Evolutionary conservation across 2,329 filamentous ascomycete genomes (phyloP).

Genomic region (Pseudogymnoascus sp.): DNA sequence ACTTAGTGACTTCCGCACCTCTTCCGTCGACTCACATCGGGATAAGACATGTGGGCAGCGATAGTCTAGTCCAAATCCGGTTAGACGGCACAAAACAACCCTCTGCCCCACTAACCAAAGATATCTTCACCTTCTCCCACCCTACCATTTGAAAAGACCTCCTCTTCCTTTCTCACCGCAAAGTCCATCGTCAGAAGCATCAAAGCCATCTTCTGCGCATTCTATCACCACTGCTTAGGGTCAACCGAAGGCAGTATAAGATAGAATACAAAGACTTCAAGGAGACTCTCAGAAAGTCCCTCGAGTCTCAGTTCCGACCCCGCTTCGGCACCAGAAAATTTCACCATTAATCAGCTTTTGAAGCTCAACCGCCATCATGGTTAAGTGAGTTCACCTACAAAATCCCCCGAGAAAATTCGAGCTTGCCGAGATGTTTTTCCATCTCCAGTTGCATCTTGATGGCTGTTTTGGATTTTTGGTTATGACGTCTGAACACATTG

Average conservation of each 20-base stretch:
- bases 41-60: constrained; percentile 6
- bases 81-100: constrained; percentile 7
- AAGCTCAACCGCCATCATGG: constrained; percentile 89
- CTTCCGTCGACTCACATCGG: constrained; percentile 4
- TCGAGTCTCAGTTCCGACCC: constrained; percentile 17
- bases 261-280: constrained; percentile 18
- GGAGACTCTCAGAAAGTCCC: constrained; percentile 19
- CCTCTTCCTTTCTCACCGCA: constrained; percentile 16
- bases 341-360: constrained; percentile 27
- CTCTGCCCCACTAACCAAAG: constrained; percentile 9
- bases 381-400: constrained; percentile 70
- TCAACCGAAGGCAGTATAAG: constrained; percentile 21
- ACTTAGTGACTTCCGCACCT: constrained; percentile 5
- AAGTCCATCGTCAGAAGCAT: constrained; percentile 9
- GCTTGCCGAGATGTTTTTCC: background rate
- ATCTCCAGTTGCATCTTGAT: background rate
- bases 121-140: constrained; percentile 9
- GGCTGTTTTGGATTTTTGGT: background rate
- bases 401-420: constrained; percentile 5
- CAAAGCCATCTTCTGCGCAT: constrained; percentile 20
- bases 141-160: constrained; percentile 8
- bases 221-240: constrained; percentile 23
- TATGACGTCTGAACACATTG: constrained; percentile 15
- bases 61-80: constrained; percentile 5
- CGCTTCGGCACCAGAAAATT: constrained; percentile 21